These are phyloP conservation scores for Candida mesenterica DNA, from an alignment of 1,139 yeast species.

Conservation along the genomic window DNA sequence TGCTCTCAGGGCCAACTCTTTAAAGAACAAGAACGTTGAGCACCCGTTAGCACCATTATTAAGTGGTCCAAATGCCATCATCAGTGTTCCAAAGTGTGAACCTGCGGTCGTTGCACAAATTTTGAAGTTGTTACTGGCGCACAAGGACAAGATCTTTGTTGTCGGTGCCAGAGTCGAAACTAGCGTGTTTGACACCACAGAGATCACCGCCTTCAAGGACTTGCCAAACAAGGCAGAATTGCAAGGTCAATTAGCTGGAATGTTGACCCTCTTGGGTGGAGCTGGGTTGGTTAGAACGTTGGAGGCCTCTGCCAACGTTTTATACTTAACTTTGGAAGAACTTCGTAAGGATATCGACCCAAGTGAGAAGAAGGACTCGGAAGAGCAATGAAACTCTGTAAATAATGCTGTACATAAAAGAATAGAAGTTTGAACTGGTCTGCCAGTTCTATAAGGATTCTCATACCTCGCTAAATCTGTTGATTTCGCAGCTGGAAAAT, in stretches of 20 bases:
- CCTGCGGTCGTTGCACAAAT: constrained; percentile 67
- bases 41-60: constrained; percentile 74
- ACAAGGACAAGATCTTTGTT: constrained; percentile 72
- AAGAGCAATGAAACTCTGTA: background rate
- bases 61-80: constrained; percentile 84
- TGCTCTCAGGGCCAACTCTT: constrained; percentile 56
- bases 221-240: constrained; percentile 71
- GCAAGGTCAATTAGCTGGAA: constrained; percentile 82
- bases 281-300: constrained; percentile 84
- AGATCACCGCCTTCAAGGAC: constrained; percentile 63
- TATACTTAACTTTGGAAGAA: constrained; percentile 72
- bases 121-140: constrained; percentile 56
- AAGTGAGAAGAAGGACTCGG: background rate
- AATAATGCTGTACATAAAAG: background rate
- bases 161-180: constrained; percentile 83
- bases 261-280: constrained; percentile 80
- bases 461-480: too few relatives aligned
- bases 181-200: constrained; percentile 49
- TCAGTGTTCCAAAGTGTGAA: constrained; percentile 64
- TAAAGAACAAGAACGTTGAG: constrained; percentile 37
- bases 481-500: constrained; percentile 6
- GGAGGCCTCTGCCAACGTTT: constrained; percentile 60
- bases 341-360: constrained; percentile 47
- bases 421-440: too few relatives aligned
- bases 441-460: too few relatives aligned